These are phyloP conservation scores for Venustampulla echinocandica DNA, from an alignment of 495 filamentous ascomycete species.

Conservation along the genomic window DNA sequence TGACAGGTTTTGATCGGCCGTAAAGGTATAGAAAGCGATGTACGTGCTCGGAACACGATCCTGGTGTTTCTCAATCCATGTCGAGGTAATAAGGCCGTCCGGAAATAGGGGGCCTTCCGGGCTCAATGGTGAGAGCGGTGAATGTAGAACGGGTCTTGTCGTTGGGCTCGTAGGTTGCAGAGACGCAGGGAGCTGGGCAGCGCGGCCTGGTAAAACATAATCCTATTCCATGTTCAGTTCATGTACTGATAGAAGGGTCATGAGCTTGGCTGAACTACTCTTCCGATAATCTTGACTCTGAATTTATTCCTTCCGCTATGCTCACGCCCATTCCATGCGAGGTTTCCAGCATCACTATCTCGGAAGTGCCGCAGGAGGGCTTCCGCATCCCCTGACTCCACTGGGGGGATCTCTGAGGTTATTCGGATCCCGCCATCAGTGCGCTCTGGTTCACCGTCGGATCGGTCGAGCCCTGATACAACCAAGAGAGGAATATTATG, in stretches of 20 bases:
- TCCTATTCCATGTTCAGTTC: conserved; percentile 30
- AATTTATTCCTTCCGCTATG: conserved; percentile 42
- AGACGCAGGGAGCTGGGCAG: conserved; percentile 39
- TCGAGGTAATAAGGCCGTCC: conserved; percentile 71
- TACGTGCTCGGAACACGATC: conserved; percentile 68
- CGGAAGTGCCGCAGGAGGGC: conserved; percentile 61
- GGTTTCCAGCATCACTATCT: conserved; percentile 52
- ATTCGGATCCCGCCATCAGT: conserved; percentile 51
- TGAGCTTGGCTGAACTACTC: conserved; percentile 53
- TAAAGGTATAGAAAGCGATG: conserved; percentile 63
- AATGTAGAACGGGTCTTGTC: conserved; percentile 55
- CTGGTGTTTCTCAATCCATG: conserved; percentile 84
- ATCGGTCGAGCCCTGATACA: conserved; percentile 61
- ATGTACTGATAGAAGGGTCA: neutral
- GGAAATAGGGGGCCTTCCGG: conserved; percentile 73
- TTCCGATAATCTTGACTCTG: conserved; percentile 60
- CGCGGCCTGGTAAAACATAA: conserved; percentile 40
- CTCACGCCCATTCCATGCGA: conserved; percentile 48
- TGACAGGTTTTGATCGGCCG: conserved; percentile 57
- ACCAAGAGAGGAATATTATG: conserved; percentile 76
- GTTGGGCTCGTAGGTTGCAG: conserved; percentile 35
- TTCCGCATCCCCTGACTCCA: conserved; percentile 56
- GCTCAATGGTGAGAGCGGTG: conserved; percentile 78
- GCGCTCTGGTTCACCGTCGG: conserved; percentile 41
- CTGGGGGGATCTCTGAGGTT: conserved; percentile 55